phyloP scores from a whole-genome alignment of 257 asterid genomes.

The Linderniella brevidens region DNA sequence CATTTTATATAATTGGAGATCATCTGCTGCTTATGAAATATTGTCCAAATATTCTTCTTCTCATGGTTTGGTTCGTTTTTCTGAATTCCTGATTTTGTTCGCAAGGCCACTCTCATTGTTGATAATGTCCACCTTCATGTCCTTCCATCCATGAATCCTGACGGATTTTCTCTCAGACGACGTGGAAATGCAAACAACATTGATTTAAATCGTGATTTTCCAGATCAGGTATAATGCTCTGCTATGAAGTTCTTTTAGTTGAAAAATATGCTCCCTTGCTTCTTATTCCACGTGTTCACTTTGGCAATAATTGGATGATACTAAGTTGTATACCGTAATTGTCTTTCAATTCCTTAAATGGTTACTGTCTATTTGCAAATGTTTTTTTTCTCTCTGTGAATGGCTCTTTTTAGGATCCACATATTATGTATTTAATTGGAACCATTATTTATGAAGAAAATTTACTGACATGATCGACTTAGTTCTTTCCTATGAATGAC shows the following conservation, averaged over 20 bases:
- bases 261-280: not conserved
- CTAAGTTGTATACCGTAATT: too few species aligned
- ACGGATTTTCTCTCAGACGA: slow-evolving; percentile 45
- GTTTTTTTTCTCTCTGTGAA: not conserved
- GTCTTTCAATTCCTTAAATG: too few species aligned
- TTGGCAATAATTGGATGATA: not conserved
- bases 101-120: slow-evolving; percentile 72
- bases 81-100: too few species aligned
- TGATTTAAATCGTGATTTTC: slow-evolving; percentile 77
- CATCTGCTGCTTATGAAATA: too few species aligned
- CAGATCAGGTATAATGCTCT: slow-evolving; percentile 57
- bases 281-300: not conserved
- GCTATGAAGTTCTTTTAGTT: slow-evolving; percentile 1
- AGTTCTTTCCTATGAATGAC: slow-evolving; percentile 89
- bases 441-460: slow-evolving; percentile 16
- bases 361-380: not conserved
- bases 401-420: slow-evolving; percentile 1
- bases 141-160: slow-evolving; percentile 83
- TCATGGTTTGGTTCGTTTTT: too few species aligned
- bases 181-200: slow-evolving; percentile 62
- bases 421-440: slow-evolving; percentile 6
- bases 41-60: too few species aligned
- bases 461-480: slow-evolving; percentile 51
- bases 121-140: slow-evolving; percentile 63
- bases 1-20: too few species aligned